phyloP scores from a whole-genome alignment of 106 monocot genomes.

The Dioscorea dumetorum region DNA sequence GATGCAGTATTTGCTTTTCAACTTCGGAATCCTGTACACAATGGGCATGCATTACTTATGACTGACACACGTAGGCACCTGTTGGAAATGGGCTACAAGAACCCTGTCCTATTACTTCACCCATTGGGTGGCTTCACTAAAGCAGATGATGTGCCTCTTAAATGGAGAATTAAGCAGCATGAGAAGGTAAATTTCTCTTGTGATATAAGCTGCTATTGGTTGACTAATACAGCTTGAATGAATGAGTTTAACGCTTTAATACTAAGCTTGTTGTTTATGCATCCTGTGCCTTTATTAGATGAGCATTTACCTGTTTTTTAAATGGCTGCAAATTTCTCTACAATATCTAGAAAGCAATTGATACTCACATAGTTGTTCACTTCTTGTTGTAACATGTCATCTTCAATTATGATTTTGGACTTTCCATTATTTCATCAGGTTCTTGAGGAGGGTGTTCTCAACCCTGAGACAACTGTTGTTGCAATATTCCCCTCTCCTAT shows the following conservation, averaged over 20 bases:
- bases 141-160: conserved; percentile 94
- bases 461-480: conserved; percentile 88
- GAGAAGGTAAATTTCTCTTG: conserved; percentile 49
- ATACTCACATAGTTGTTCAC: too few relatives aligned
- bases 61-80: conserved; percentile 78
- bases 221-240: too few relatives aligned
- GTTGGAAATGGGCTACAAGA: conserved; percentile 87
- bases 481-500: conserved; percentile 95
- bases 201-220: background rate
- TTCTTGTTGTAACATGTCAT: too few relatives aligned
- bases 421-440: conserved; percentile 35
- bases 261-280: too few relatives aligned
- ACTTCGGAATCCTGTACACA: conserved; percentile 94
- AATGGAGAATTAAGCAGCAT: conserved; percentile 96
- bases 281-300: too few relatives aligned
- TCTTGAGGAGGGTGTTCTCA: conserved; percentile 84
- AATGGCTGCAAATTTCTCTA: too few relatives aligned
- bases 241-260: too few relatives aligned
- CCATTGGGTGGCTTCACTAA: conserved; percentile 89
- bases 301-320: too few relatives aligned
- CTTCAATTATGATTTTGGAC: too few relatives aligned
- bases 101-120: conserved; percentile 79
- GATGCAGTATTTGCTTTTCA: conserved; percentile 99
- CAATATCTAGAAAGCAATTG: too few relatives aligned
- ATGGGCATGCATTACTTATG: conserved; percentile 94